phyloP scores from a whole-genome alignment of 371 early-diverging fungal species.

The Parasitella parasitica region DNA sequence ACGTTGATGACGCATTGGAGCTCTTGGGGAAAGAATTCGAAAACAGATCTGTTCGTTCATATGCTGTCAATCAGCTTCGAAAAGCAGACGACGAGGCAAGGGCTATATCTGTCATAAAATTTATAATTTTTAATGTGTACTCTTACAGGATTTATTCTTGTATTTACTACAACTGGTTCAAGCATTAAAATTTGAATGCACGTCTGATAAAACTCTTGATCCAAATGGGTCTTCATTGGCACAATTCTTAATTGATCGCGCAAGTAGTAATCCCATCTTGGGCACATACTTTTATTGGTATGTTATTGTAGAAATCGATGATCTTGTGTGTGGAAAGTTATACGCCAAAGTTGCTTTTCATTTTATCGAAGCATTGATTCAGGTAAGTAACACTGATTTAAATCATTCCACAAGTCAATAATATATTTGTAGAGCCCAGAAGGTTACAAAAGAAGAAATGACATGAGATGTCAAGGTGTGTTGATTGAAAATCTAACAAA shows the following conservation, averaged over 20 bases:
- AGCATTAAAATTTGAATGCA: slow-evolving; percentile 92
- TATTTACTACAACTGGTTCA: slow-evolving; percentile 96
- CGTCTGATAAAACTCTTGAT: slow-evolving; percentile 37
- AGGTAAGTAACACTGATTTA: slow-evolving; percentile 27
- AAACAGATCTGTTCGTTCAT: slow-evolving; percentile 78
- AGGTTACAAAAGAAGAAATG: slow-evolving; percentile 69
- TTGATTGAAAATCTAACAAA: slow-evolving; percentile 74
- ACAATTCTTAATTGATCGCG: slow-evolving; percentile 85
- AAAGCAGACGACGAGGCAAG: slow-evolving; percentile 91
- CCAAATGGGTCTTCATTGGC: slow-evolving; percentile 74
- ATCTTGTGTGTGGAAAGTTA: slow-evolving; percentile 68
- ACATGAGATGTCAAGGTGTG: slow-evolving; percentile 79
- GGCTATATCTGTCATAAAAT: not conserved
- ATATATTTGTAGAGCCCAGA: slow-evolving; percentile 54
- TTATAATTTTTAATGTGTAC: no score
- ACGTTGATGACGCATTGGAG: slow-evolving; percentile 94
- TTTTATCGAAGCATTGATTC: slow-evolving; percentile 71
- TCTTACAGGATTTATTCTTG: slow-evolving; percentile 75
- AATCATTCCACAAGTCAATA: not conserved
- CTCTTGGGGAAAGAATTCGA: slow-evolving; percentile 88
- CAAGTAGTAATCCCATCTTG: slow-evolving; percentile 74
- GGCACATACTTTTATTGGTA: slow-evolving; percentile 96
- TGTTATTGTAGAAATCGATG: slow-evolving; percentile 88
- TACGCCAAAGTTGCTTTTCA: slow-evolving; percentile 85
- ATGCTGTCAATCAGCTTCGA: slow-evolving; percentile 86